Evolutionary conservation across 805 yeast species (phyloP), one percentile per base, ranked within the genome.

Genomic region (Kazachstania taianensis): DNA sequence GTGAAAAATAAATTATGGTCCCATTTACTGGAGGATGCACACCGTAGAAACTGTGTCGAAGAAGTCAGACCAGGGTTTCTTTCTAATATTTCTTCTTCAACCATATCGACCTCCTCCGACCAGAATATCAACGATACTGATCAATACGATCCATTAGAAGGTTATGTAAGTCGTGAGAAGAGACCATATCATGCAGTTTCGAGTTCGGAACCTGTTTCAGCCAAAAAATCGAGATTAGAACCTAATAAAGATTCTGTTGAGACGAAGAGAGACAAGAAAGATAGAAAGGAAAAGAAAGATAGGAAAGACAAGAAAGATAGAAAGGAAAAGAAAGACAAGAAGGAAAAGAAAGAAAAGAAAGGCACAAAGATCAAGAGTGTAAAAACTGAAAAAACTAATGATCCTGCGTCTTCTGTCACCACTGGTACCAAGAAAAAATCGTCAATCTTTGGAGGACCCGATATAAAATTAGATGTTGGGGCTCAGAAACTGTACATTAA

Each of bases 1-100:
- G 48, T 55, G 5, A 62, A 72, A 36, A 81, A 86, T 52, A 64
- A 64, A 17, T 74, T 85, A 0, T 92, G 98, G 98, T 61, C 57
- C 19, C 66, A 72, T 38, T 62, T 92, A 35, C 68, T 87, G 7
- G 55, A 58, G 0, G 78, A 87, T 63, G 94, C 94, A 0, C 57
- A 61, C 25, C 47, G 54, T 0, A 64, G 94, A 41, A 49, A 50
- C 7, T 44, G 55, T 20, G 30, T 59, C 12, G 52, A 46, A 20
- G 29, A 38, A 13, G 59, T 58, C 4, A 46, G 48, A 22, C 44
- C 57, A 1, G 61, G 61, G 3, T 57, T 55, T 22, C 36, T 57
- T 12, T 36, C 46, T 28, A 9, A 20, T 16, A 32, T 24, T 13
- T 12, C 26, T 6, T 14, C 12, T 14, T 4, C 4, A 8, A n/a